phyloP scores from a whole-genome alignment of 2,329 filamentous ascomycete genomes.

The Fusarium sp. region DNA sequence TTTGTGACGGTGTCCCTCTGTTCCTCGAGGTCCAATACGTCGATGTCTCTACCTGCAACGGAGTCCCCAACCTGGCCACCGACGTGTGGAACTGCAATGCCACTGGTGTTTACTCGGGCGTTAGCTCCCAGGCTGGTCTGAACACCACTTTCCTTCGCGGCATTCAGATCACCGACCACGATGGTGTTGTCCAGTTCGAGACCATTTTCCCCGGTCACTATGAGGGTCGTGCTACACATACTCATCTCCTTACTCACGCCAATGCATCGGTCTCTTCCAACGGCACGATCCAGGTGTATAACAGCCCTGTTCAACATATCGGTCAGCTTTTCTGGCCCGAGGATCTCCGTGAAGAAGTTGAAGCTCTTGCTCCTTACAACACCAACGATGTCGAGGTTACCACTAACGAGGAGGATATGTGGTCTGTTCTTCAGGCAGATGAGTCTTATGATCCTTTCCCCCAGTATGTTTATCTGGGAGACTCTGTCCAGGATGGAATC shows the following conservation, averaged over 20 bases:
- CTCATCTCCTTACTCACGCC: neutral
- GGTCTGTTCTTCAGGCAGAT: neutral
- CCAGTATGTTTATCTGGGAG: conserved; percentile 2
- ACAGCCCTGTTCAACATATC: conserved; percentile 7
- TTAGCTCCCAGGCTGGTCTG: neutral
- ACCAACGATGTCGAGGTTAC: neutral
- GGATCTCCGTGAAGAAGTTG: neutral
- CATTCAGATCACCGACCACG: conserved; percentile 4
- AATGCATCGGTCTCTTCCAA: conserved; percentile 2
- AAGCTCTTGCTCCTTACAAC: neutral
- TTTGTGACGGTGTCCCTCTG: neutral
- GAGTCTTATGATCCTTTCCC: conserved; percentile 13
- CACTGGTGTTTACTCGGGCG: conserved; percentile 2
- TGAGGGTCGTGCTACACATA: neutral
- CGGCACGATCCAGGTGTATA: conserved; percentile 6
- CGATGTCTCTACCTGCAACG: neutral
- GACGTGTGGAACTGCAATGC: conserved; percentile 14
- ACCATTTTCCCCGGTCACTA: conserved; percentile 8
- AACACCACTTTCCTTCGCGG: conserved; percentile 10
- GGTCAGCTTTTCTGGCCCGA: conserved; percentile 14
- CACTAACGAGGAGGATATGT: conserved; percentile 5
- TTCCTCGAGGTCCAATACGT: conserved; percentile 15
- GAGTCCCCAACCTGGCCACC: neutral
- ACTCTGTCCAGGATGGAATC: conserved; percentile 3
- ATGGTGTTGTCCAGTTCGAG: conserved; percentile 4